These are phyloP conservation scores for Zygoascus ofunaensis DNA, from an alignment of 805 yeast genomes.

Conservation along the genomic window DNA sequence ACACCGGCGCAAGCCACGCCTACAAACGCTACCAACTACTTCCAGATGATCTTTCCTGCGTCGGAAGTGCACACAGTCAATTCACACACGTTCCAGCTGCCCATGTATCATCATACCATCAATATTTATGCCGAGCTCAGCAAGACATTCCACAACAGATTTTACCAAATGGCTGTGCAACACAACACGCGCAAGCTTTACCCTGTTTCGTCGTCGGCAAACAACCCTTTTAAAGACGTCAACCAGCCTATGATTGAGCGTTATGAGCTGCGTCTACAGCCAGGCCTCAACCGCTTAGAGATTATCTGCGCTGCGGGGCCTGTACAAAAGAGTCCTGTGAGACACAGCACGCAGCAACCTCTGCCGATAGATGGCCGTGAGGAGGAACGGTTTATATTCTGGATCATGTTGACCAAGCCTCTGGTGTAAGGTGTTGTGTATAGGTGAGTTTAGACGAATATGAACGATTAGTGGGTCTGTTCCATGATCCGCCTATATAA, in stretches of 20 bases:
- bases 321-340: slow-evolving; percentile 7
- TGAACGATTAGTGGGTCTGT: too few species aligned
- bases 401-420: slow-evolving; percentile 2
- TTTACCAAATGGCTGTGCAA: slow-evolving; percentile 23
- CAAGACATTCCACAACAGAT: slow-evolving; percentile 30
- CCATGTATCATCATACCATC: slow-evolving; percentile 40
- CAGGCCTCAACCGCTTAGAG: slow-evolving; percentile 30
- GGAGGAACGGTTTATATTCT: slow-evolving; percentile 11
- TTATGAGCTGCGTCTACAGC: slow-evolving; percentile 26
- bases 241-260: slow-evolving; percentile 18
- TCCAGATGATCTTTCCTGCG: slow-evolving; percentile 31
- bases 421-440: too few species aligned
- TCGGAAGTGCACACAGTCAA: slow-evolving; percentile 30
- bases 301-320: slow-evolving; percentile 18
- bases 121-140: slow-evolving; percentile 38
- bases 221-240: slow-evolving; percentile 18
- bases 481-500: too few species aligned
- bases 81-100: slow-evolving; percentile 39
- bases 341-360: slow-evolving; percentile 7
- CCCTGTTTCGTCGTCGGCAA: slow-evolving; percentile 18
- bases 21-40: slow-evolving; percentile 26
- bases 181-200: slow-evolving; percentile 23
- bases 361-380: slow-evolving; percentile 6
- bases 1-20: slow-evolving; percentile 20
- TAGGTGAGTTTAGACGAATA: too few species aligned